Percentiles rank a stretch among this genome's conserved stretches.
Evolutionary conservation across 2,329 filamentous ascomycete genomes (phyloP).

Genomic region (Coleophoma cylindrospora): DNA sequence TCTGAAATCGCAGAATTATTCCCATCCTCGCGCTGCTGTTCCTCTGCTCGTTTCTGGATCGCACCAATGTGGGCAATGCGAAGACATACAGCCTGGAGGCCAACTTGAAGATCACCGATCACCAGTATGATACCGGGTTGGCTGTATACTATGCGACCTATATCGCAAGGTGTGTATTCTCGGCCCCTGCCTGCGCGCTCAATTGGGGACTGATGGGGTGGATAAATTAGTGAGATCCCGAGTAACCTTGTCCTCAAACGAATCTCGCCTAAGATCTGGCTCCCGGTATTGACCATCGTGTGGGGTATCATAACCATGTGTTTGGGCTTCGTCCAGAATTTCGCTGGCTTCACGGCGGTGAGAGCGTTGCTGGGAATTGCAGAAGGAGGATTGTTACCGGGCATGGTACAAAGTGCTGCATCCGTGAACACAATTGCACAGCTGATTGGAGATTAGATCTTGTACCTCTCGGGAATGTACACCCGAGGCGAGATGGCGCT

Average conservation of each 20-base stretch:
- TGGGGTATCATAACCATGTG: slow-evolving; percentile 69
- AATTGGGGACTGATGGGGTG: not conserved
- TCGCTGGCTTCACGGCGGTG: slow-evolving; percentile 52
- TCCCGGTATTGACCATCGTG: slow-evolving; percentile 56
- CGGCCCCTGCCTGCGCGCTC: not conserved
- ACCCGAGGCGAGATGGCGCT: slow-evolving; percentile 35
- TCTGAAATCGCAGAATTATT: slow-evolving; percentile 43
- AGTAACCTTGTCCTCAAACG: slow-evolving; percentile 52
- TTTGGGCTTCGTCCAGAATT: slow-evolving; percentile 35
- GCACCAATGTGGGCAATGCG: slow-evolving; percentile 71
- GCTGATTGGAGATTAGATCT: slow-evolving; percentile 33
- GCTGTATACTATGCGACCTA: slow-evolving; percentile 63
- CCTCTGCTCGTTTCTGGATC: slow-evolving; percentile 60
- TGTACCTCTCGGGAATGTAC: slow-evolving; percentile 61
- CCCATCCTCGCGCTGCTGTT: slow-evolving; percentile 60
- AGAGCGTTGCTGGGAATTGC: slow-evolving; percentile 56
- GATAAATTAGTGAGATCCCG: slow-evolving; percentile 40
- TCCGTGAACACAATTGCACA: no score
- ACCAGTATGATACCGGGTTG: slow-evolving; percentile 60
- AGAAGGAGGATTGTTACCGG: slow-evolving; percentile 61
- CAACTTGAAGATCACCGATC: slow-evolving; percentile 51
- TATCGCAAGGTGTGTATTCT: slow-evolving; percentile 44
- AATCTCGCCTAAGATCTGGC: slow-evolving; percentile 49
- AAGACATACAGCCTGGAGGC: slow-evolving; percentile 58
- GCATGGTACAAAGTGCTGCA: slow-evolving; percentile 42